Percentiles rank a stretch among this genome's conserved stretches.
These are phyloP conservation scores for Endotrypanum monterogeii DNA, from an alignment of 208 protist species.

Conservation along the genomic window DNA sequence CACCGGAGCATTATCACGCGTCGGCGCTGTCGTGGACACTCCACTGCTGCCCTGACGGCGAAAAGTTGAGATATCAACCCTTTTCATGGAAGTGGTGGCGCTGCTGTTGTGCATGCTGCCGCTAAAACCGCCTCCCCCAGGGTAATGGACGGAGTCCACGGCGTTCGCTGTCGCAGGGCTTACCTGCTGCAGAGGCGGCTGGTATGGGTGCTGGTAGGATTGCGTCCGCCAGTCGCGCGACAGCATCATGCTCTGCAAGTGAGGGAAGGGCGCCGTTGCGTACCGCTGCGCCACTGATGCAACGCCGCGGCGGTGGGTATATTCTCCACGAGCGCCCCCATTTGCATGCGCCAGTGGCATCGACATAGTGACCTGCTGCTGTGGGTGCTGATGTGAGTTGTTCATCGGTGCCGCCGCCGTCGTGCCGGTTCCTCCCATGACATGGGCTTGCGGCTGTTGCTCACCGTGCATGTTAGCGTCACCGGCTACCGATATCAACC, in stretches of 20 bases:
- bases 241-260: conserved; percentile 8
- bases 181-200: conserved; percentile 2
- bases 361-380: background rate
- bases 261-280: conserved; percentile 1
- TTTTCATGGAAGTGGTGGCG: background rate
- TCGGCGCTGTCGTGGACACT: background rate
- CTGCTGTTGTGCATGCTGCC: background rate
- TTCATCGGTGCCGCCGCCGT: background rate
- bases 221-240: background rate
- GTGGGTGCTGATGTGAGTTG: background rate
- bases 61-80: too few species aligned
- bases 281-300: background rate
- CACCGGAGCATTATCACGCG: background rate
- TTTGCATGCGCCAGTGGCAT: background rate
- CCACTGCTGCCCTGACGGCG: background rate
- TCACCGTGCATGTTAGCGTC: background rate
- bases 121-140: background rate
- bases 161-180: background rate
- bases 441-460: background rate
- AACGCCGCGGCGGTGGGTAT: background rate
- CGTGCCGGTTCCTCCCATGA: background rate
- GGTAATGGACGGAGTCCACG: background rate
- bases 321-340: background rate
- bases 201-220: conserved; percentile 1
- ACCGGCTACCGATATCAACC: background rate